These are phyloP conservation scores for Dovyalis caffra DNA, from an alignment of 345 rosid species.

Conservation along the genomic window DNA sequence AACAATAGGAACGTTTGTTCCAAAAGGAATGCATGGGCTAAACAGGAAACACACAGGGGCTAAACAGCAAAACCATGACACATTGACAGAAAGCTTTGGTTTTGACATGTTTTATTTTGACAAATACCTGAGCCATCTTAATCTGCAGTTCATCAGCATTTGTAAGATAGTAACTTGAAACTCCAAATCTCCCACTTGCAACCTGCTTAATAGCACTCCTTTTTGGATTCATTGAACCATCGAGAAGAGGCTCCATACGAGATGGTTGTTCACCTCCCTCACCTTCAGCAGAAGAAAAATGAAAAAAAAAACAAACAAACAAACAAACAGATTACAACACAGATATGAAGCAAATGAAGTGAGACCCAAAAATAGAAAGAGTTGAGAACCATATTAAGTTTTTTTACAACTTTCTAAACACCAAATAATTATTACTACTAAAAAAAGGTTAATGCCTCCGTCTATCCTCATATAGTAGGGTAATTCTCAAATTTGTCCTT, in stretches of 20 bases:
- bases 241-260: constrained; percentile 88
- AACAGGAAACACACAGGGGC: constrained; percentile 24
- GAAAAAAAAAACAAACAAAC: too few species aligned
- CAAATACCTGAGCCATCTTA: constrained; percentile 97
- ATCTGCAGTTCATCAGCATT: constrained; percentile 98
- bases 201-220: constrained; percentile 98
- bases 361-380: not conserved
- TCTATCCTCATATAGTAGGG: too few species aligned
- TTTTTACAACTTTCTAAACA: too few species aligned
- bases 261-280: constrained; percentile 99
- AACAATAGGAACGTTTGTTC: constrained; percentile 48
- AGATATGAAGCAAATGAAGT: not conserved
- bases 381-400: not conserved
- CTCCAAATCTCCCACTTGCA: constrained; percentile 99
- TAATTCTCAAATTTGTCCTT: too few species aligned
- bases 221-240: constrained; percentile 89
- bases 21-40: constrained; percentile 39
- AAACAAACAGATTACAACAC: not conserved
- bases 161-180: constrained; percentile 96
- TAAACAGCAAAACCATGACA: constrained; percentile 8
- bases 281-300: constrained; percentile 40
- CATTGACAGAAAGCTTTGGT: not conserved
- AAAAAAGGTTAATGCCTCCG: too few species aligned
- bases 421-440: too few species aligned
- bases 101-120: not conserved